Conservation (phyloP, 192 early-diverging fungal genomes). For the Backusella parvicylindrica region DNA sequence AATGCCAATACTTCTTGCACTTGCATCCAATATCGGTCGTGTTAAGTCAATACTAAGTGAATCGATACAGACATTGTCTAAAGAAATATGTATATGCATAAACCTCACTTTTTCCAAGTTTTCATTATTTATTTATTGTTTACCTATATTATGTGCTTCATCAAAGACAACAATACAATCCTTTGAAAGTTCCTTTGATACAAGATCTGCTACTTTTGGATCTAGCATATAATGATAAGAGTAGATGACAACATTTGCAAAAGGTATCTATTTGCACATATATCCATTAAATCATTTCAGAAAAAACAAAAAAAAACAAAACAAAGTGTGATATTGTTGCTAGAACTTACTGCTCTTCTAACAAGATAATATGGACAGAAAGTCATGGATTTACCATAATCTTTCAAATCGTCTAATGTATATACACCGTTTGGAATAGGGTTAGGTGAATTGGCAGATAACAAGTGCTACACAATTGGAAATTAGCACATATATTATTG, state of each 20-base stretch:
- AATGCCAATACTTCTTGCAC: conserved; percentile 72
- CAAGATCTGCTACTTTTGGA: conserved; percentile 97
- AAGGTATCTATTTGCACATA: conserved; percentile 54
- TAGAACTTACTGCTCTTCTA: conserved; percentile 64
- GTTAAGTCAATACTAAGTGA: conserved; percentile 94
- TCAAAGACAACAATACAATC: conserved; percentile 99
- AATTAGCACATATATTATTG: too few relatives aligned
- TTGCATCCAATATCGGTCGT: conserved; percentile 84
- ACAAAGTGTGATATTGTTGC: not conserved
- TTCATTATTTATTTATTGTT: not conserved
- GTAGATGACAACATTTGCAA: conserved; percentile 97
- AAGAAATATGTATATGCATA: not conserved
- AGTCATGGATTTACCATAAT: conserved; percentile 66
- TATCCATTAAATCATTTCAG: not conserved
- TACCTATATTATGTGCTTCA: conserved; percentile 99
- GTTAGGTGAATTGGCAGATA: conserved; percentile 53
- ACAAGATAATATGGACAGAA: conserved; percentile 96
- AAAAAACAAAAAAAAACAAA: not conserved
- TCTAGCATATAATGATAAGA: conserved; percentile 99
- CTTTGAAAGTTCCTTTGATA: conserved; percentile 92
- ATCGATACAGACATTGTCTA: conserved; percentile 99
- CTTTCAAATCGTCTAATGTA: conserved; percentile 92
- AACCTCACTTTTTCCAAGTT: not conserved
- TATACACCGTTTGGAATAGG: conserved; percentile 88
- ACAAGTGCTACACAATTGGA: conserved; percentile 70